A percentile compares a stretch with the other conserved stretches of the same genome.
phyloP scores from a whole-genome alignment of 2,329 filamentous ascomycete genomes.

The Sphaceloma murrayae region DNA sequence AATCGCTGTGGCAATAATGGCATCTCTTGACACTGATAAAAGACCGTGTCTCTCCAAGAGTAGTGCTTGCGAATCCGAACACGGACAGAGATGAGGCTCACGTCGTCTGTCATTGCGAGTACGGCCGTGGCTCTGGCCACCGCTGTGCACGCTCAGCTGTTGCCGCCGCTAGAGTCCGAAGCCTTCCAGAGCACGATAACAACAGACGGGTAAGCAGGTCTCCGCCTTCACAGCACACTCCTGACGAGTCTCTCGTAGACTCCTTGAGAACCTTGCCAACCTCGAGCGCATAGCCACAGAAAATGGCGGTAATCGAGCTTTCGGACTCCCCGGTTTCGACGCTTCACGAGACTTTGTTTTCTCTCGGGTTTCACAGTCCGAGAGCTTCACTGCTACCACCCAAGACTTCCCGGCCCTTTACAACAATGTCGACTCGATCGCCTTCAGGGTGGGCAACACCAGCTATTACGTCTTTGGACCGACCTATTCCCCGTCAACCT shows the following conservation, averaged over 20 bases:
- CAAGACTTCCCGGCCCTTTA: constrained; percentile 43
- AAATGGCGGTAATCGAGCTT: constrained; percentile 52
- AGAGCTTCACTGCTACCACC: constrained; percentile 31
- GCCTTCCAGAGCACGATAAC: constrained; percentile 8
- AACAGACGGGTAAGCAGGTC: not conserved
- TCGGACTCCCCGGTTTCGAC: constrained; percentile 49
- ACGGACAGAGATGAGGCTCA: too few species aligned
- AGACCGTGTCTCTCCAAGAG: too few species aligned
- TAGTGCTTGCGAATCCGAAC: too few species aligned
- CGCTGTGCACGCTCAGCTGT: not conserved
- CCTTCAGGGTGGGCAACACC: constrained; percentile 31
- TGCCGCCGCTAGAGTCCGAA: constrained; percentile 9
- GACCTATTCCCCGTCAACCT: constrained; percentile 42
- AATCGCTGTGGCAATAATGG: constrained; percentile 5
- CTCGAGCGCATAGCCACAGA: constrained; percentile 46
- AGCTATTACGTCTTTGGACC: constrained; percentile 35
- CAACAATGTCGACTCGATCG: constrained; percentile 34
- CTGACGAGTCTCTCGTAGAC: not conserved
- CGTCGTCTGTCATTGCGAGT: not conserved
- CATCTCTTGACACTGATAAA: too few species aligned
- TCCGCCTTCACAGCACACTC: too few species aligned
- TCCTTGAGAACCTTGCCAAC: constrained; percentile 47
- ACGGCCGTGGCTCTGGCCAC: not conserved
- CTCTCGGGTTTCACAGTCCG: constrained; percentile 38
- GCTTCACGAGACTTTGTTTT: constrained; percentile 51